phyloP scores from a whole-genome alignment of 208 protist genomes.

The Strigomonas galati region DNA sequence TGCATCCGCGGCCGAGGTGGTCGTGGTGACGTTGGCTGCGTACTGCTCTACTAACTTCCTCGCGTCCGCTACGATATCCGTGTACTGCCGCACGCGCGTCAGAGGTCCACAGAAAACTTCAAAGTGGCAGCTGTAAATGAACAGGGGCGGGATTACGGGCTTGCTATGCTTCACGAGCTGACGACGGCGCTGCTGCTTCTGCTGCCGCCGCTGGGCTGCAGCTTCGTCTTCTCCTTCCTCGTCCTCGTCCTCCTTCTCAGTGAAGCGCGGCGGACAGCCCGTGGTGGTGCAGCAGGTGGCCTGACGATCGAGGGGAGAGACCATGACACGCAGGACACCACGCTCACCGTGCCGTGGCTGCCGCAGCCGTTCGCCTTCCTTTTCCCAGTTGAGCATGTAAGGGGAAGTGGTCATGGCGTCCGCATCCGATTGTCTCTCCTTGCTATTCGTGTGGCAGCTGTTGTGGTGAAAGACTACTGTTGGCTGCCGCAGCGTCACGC shows the following conservation, averaged over 20 bases:
- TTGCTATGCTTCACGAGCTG: constrained; percentile 20
- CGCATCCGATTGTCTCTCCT: too few species aligned
- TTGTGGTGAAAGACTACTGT: constrained; percentile 40
- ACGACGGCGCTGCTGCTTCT: too few species aligned
- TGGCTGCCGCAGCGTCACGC: constrained; percentile 30
- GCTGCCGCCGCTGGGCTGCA: too few species aligned
- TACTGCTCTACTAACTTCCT: constrained; percentile 22
- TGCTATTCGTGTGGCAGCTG: too few species aligned
- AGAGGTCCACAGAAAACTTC: constrained; percentile 75
- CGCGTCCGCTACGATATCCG: constrained; percentile 56
- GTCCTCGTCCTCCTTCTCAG: too few species aligned
- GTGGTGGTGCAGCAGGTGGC: too few species aligned
- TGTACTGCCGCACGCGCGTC: constrained; percentile 61
- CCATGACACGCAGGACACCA: constrained; percentile 40
- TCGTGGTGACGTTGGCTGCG: neutral
- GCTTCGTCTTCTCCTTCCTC: too few species aligned
- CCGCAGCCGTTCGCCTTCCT: constrained; percentile 21
- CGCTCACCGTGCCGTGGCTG: constrained; percentile 66
- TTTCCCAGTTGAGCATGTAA: constrained; percentile 45
- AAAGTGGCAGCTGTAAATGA: constrained; percentile 80
- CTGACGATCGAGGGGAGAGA: constrained; percentile 19
- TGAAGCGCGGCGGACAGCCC: too few species aligned
- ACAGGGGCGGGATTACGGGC: constrained; percentile 36
- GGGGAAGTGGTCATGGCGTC: too few species aligned
- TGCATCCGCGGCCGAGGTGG: neutral